phyloP scores from a whole-genome alignment of 2,329 filamentous ascomycete species.

The Stagonosporopsis vannaccii region DNA sequence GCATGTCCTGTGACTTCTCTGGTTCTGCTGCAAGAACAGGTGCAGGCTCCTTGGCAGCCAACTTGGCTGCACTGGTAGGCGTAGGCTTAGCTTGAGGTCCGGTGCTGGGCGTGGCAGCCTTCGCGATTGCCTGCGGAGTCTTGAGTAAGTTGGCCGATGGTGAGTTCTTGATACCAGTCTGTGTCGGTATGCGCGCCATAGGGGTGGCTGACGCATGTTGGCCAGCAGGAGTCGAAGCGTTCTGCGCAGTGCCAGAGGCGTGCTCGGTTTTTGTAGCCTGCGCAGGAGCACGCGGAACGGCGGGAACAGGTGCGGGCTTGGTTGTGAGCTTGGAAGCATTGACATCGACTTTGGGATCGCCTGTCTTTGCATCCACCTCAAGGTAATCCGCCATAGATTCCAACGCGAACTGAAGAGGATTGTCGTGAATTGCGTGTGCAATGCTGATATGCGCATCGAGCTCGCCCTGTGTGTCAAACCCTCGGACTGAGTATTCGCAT shows the following conservation, averaged over 20 bases:
- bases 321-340: slow-evolving; percentile 30
- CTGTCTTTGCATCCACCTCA: slow-evolving; percentile 57
- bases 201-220: slow-evolving; percentile 43
- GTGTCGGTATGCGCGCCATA: slow-evolving; percentile 49
- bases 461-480: slow-evolving; percentile 62
- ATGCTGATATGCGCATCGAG: slow-evolving; percentile 63
- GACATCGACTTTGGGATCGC: slow-evolving; percentile 41
- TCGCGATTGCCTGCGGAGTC: slow-evolving; percentile 46
- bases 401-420: slow-evolving; percentile 64
- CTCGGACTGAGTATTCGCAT: slow-evolving; percentile 62
- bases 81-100: slow-evolving; percentile 44
- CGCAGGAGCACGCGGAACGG: slow-evolving; percentile 32
- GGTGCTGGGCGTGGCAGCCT: slow-evolving; percentile 45
- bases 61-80: slow-evolving; percentile 36
- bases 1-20: slow-evolving; percentile 33
- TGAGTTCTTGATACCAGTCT: slow-evolving; percentile 48
- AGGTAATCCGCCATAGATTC: slow-evolving; percentile 60
- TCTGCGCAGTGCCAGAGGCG: slow-evolving; percentile 39
- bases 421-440: slow-evolving; percentile 60
- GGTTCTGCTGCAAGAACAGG: slow-evolving; percentile 24
- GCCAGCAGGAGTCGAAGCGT: slow-evolving; percentile 47
- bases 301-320: slow-evolving; percentile 29
- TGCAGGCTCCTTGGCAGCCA: slow-evolving; percentile 36
- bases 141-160: slow-evolving; percentile 49
- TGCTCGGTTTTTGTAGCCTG: slow-evolving; percentile 45